Evolutionary conservation across 2,329 filamentous ascomycete genomes (phyloP), one percentile per base, ranked within the genome.

Genomic region (Fonsecaea nubica): DNA sequence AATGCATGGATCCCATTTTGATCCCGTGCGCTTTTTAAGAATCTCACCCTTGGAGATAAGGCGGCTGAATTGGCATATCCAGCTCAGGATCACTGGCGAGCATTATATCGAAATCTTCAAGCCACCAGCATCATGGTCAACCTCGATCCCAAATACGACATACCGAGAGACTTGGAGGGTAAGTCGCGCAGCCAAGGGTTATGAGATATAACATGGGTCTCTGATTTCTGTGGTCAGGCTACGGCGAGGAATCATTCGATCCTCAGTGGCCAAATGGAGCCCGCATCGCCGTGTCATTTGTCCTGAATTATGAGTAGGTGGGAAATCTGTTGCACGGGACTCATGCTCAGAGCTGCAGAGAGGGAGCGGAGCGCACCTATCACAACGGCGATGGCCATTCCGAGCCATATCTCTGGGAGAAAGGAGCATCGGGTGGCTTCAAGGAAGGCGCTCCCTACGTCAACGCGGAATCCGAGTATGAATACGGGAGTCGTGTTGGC

Each of bases 211-310:
- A 4, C 13, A 42, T 42, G 40, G 7, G 40, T 42, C 40, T 42
- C 40, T 42, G 40, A 42, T 18, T 25, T 25, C 25, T 4, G 40
- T 42, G 40, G 15, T 42, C 40, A 42, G 40, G 40, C 8, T 42
- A 42, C n/a, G 40, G 40, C 15, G 40, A 42, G 40, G 40, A 42
- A 13, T 42, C 40, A 5, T 42, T 42, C 40, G 15, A 42, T 42
- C 40, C 40, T n/a, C 40, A 42, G 15, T 42, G 80, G 80, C 80
- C 80, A 10, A 78, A 80, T 64, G 72, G 75, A 21, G 77, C 79
- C 64, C 77, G 78, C 59, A 80, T 81, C n/a, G 79, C 79, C 15
- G 40, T 42, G 40, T 42, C 40, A 5, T 42, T 42, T 42, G 40
- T 42, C 15, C 40, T 42, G 40, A 42, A 42, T 42, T 42, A 42